These are phyloP conservation scores for Yamadazyma songkhlaensis DNA, from an alignment of 1,139 yeast species.

Conservation along the genomic window DNA sequence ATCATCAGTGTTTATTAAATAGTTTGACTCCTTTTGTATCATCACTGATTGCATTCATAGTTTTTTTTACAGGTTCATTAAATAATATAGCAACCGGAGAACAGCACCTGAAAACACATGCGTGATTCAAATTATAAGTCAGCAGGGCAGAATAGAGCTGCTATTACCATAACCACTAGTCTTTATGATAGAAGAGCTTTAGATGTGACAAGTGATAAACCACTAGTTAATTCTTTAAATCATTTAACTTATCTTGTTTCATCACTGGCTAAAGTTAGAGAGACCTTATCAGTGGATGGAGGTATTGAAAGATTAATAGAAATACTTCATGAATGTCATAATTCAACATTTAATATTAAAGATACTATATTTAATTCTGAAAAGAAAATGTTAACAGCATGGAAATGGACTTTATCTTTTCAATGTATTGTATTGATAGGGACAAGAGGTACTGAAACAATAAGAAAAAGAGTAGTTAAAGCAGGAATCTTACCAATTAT, in stretches of 20 bases:
- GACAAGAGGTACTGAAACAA: slow-evolving; percentile 86
- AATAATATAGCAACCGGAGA: no score
- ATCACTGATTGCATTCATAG: no score
- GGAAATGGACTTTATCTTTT: slow-evolving; percentile 96
- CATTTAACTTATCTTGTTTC: slow-evolving; percentile 86
- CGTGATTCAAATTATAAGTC: slow-evolving; percentile 88
- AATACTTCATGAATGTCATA: slow-evolving; percentile 77
- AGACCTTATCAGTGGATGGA: slow-evolving; percentile 84
- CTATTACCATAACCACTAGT: slow-evolving; percentile 83
- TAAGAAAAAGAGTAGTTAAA: slow-evolving; percentile 80
- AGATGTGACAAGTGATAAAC: slow-evolving; percentile 86
- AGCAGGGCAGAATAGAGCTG: slow-evolving; percentile 77
- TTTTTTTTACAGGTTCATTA: no score
- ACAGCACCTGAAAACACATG: no score
- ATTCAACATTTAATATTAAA: slow-evolving; percentile 27
- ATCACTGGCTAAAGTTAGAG: slow-evolving; percentile 85
- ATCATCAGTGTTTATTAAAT: no score
- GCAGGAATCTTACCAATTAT: slow-evolving; percentile 91
- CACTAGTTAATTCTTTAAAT: slow-evolving; percentile 86
- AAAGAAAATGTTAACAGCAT: slow-evolving; percentile 63
- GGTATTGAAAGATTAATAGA: slow-evolving; percentile 87
- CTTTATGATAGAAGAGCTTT: slow-evolving; percentile 90
- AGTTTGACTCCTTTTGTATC: no score
- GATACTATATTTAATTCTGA: slow-evolving; percentile 45
- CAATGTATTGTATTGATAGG: slow-evolving; percentile 91